Conservation (phyloP, 2,329 filamentous ascomycete genomes). For the Penicillium sp. region DNA sequence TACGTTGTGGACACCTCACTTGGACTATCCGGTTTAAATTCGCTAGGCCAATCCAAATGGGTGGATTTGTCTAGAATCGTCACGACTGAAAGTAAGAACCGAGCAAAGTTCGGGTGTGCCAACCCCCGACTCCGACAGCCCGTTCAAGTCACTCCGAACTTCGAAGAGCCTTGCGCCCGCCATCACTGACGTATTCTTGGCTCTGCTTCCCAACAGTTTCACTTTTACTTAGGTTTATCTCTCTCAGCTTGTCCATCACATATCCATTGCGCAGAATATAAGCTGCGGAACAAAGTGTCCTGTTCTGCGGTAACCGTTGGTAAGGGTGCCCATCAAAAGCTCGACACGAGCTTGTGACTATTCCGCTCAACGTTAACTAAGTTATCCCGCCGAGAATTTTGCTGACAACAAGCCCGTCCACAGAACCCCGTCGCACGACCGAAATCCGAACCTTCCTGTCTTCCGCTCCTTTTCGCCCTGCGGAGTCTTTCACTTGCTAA, state of each 20-base stretch:
- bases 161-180: not conserved
- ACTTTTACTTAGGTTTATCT: not conserved
- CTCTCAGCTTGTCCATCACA: not conserved
- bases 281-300: not conserved
- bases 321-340: not conserved
- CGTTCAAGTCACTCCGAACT: not conserved
- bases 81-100: not conserved
- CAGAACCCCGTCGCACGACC: slow-evolving; percentile 9
- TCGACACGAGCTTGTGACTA: not conserved
- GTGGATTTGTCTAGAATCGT: not conserved
- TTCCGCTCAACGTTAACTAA: no score
- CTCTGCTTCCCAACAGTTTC: slow-evolving; percentile 13
- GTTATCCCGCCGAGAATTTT: slow-evolving; percentile 3
- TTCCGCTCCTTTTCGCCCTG: not conserved
- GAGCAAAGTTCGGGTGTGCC: not conserved
- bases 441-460: slow-evolving; percentile 1
- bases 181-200: not conserved
- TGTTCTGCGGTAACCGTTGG: not conserved
- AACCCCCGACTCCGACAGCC: not conserved
- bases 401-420: slow-evolving; percentile 1
- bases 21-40: not conserved
- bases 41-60: not conserved
- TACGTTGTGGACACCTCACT: not conserved
- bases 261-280: not conserved
- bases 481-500: not conserved